Conservation (phyloP, 2,329 filamentous ascomycete species). For the Ophiostoma piceae region DNA sequence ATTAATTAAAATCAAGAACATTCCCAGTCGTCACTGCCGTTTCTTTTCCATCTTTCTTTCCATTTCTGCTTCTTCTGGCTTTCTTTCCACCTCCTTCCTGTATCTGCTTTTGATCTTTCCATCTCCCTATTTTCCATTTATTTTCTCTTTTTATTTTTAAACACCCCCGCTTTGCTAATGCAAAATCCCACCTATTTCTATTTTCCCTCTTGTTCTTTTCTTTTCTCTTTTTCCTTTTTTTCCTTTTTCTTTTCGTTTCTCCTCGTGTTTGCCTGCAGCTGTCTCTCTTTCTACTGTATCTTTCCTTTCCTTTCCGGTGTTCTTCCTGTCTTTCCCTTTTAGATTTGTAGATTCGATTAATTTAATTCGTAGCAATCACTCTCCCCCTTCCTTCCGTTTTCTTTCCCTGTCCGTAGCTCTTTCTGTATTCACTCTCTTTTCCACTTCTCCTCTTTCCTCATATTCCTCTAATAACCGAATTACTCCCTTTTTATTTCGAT, state of each 20-base stretch:
- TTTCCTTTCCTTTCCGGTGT: not conserved
- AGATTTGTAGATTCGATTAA: not conserved
- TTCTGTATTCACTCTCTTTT: not conserved
- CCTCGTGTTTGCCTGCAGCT: not conserved
- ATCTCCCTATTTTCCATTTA: not conserved
- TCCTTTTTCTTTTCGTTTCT: not conserved
- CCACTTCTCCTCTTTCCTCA: constrained; percentile 8
- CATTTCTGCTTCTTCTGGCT: not conserved
- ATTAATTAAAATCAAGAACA: not conserved
- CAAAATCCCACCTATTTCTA: not conserved
- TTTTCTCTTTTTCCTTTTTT: constrained; percentile 8
- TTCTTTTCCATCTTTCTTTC: constrained; percentile 17
- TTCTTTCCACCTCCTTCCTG: constrained; percentile 4
- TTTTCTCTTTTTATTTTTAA: not conserved
- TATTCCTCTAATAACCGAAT: not conserved
- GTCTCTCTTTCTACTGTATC: not conserved
- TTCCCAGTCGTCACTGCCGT: not conserved
- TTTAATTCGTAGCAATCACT: not conserved
- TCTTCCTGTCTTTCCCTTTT: not conserved
- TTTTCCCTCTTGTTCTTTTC: not conserved
- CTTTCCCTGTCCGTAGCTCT: not conserved
- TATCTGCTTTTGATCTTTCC: not conserved
- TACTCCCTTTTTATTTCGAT: constrained; percentile 1
- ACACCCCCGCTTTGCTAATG: constrained; percentile 5
- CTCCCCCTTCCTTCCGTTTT: constrained; percentile 4